phyloP scores from a whole-genome alignment of 2,329 filamentous ascomycete genomes.

The Botrytis pseudocinerea region DNA sequence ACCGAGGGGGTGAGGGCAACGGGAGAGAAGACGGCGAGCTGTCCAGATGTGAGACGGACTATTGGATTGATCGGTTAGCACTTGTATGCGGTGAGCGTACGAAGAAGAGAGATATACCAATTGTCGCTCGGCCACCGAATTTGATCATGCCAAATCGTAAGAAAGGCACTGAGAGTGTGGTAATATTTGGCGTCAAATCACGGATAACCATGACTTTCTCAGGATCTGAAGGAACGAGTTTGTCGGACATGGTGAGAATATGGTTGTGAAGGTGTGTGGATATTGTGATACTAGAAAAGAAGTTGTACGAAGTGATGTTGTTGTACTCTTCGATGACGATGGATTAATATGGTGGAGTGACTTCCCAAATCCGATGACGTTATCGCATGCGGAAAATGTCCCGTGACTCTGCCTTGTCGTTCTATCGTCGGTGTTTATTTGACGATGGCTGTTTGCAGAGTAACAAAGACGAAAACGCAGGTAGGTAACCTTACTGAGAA shows the following conservation, averaged over 20 bases:
- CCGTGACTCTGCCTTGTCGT: not conserved
- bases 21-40: constrained; percentile 87
- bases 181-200: constrained; percentile 74
- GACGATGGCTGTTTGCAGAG: not conserved
- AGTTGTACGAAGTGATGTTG: not conserved
- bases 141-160: constrained; percentile 75
- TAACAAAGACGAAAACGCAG: not conserved
- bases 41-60: constrained; percentile 78
- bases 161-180: constrained; percentile 82
- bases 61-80: constrained; percentile 21
- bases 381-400: not conserved
- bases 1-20: constrained; percentile 79
- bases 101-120: constrained; percentile 57
- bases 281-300: not conserved
- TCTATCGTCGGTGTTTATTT: not conserved
- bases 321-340: not conserved
- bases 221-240: constrained; percentile 70
- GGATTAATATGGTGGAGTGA: not conserved
- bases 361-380: not conserved
- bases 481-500: not conserved
- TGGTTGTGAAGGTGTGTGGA: not conserved
- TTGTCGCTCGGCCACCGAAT: constrained; percentile 82
- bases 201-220: constrained; percentile 88
- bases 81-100: not conserved
- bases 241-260: constrained; percentile 54